Percentiles rank a stretch among this genome's conserved stretches.
These are phyloP conservation scores for Fusarium devonianum DNA, from an alignment of 2,329 filamentous ascomycete species.

Conservation along the genomic window DNA sequence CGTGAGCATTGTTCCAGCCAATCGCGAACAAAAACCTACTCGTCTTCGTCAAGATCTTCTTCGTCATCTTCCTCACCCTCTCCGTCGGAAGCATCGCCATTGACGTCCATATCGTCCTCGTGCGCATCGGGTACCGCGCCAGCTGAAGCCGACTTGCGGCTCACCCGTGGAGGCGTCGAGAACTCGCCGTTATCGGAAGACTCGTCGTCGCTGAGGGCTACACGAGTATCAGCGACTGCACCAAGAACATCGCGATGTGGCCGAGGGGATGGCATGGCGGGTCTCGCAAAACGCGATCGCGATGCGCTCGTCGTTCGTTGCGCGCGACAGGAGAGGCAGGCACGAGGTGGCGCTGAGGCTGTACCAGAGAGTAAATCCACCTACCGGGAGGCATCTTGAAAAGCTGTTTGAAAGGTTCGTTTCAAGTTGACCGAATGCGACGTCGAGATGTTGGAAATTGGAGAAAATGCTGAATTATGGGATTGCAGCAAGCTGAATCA, in stretches of 20 bases:
- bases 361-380: not conserved
- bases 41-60: slow-evolving; percentile 53
- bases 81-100: slow-evolving; percentile 39
- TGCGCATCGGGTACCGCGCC: slow-evolving; percentile 18
- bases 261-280: not conserved
- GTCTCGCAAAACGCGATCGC: slow-evolving; percentile 7
- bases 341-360: not conserved
- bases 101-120: slow-evolving; percentile 43
- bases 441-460: not conserved
- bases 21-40: slow-evolving; percentile 46
- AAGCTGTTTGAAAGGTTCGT: not conserved
- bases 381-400: slow-evolving; percentile 42
- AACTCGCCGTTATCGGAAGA: slow-evolving; percentile 46
- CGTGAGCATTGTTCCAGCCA: slow-evolving; percentile 28
- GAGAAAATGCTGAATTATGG: not conserved
- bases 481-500: not conserved
- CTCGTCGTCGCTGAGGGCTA: slow-evolving; percentile 50
- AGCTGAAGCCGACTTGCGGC: slow-evolving; percentile 38
- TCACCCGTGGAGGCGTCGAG: slow-evolving; percentile 33
- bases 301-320: slow-evolving; percentile 9
- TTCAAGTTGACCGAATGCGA: not conserved
- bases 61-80: slow-evolving; percentile 48
- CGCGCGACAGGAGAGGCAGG: slow-evolving; percentile 4
- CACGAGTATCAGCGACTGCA: slow-evolving; percentile 27
- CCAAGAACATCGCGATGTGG: slow-evolving; percentile 5